Evolutionary conservation across 2,329 filamentous ascomycete species (phyloP), one percentile per base, ranked within the genome.

Genomic region (Chaetomium olivaceum): DNA sequence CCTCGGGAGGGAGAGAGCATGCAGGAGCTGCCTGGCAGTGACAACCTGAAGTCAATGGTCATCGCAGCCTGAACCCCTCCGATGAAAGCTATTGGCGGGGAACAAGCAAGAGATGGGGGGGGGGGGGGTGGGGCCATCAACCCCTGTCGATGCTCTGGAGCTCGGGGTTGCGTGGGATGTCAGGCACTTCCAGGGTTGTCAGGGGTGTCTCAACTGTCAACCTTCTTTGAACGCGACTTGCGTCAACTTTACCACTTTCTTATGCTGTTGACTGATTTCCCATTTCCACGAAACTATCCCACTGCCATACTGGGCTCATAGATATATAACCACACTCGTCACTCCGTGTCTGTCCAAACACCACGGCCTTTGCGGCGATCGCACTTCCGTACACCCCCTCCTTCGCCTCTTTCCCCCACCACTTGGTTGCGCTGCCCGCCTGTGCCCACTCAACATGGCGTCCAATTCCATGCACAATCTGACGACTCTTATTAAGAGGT

Each of bases 401-500:
- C 33, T 36, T 36, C 33, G 33, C 11, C 11, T 23, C 2, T 39
- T 57, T 7, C 29, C 23, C 31, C 50, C 48, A 14, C 29, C 39
- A 31, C n/a, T 29, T 29, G 33, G 33, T 36, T 23, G 29, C 46
- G 52, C 16, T 55, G 6, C 51, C 29, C 36, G 9, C 21, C 6
- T n/a, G 31, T 48, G 14, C 12, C 57, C 58, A 67, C 69, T 93
- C 74, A 79, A 67, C 69, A 93, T 93, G 90, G 87, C 89, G 71
- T 81, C 88, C 69, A 91, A 86, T 80, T 91, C 93, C 74, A 97
- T 98, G 92, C 89, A 98, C 80, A 98, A 97, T 77, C 82, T 99
- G 69, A 96, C 93, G 43, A 99, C 95, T 62, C 87, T 99, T 75
- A 97, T 99, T 82, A 99, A 99, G 86, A 89, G 95, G 95, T 98